Evolutionary conservation across 208 protist genomes (phyloP), one percentile per base, ranked within the genome.

Genomic region (Trypanosoma boissoni): DNA sequence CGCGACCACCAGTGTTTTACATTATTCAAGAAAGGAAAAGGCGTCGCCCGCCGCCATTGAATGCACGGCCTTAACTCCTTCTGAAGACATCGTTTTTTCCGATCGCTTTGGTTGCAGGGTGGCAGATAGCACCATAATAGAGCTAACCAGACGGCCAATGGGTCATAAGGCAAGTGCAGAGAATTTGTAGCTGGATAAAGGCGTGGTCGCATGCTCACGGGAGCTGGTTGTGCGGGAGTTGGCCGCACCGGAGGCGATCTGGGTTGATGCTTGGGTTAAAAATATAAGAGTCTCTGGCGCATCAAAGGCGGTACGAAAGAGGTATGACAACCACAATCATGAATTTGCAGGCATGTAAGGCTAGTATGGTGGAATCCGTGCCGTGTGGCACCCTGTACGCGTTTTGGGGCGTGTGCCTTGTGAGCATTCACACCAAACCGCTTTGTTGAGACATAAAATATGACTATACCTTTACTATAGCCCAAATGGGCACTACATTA

Each of bases 241-340:
- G 26, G 21, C 42, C 12, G 41, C 27, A 9, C 68, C 60, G 0
- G 18, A 20, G 7, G 24, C 1, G 27, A 52, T 74, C 1, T 23
- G 27, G 4, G 36, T 69, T 1, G 68, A 74, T 21, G 48, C 64
- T 5, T 74, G 55, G 51, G 50, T 74, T 14, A 61, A 74, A 26
- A 69, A 69, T 37, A 69, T 74, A 0, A 50, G 68, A 41, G 50
- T 69, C 61, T 50, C 61, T 8, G 55, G 59, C 29, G 10, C 53
- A 14, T 39, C 34, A 18, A 2, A 21, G 6, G 39, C n/a, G 23
- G 60, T 74, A 14, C 8, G 14, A 2, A 2, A 18, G 8, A 34
- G 46, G 26, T 20, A 52, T 14, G 3, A 52, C 1, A 7, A n/a
- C 14, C 2, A n/a, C 32, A 1, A 34, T 5, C 14, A 20, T 1